Percentiles rank a stretch among this genome's conserved stretches.
Evolutionary conservation across 495 filamentous ascomycete species (phyloP).

Genomic region (Podospora pseudocomata): DNA sequence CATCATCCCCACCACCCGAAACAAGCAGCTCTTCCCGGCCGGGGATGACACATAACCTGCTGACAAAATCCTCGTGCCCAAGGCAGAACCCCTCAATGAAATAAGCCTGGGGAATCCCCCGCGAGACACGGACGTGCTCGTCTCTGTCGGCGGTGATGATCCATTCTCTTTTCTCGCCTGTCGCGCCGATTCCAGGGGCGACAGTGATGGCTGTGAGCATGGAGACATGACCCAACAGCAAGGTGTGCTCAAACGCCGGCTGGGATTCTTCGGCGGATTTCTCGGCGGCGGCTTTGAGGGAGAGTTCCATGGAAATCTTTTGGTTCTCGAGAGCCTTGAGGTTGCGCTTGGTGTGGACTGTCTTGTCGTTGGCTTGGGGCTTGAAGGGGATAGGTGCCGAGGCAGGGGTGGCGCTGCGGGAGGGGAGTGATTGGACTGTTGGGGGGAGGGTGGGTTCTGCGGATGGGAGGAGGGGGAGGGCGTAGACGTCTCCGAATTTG

Average conservation of each 20-base stretch:
- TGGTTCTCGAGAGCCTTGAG: constrained; percentile 71
- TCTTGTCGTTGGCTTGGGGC: constrained; percentile 64
- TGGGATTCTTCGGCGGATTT: constrained; percentile 39
- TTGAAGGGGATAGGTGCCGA: constrained; percentile 18
- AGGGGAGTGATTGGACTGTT: constrained; percentile 13
- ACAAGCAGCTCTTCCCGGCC: constrained; percentile 58
- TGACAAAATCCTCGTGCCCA: constrained; percentile 80
- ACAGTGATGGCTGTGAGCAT: constrained; percentile 74
- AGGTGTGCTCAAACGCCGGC: constrained; percentile 62
- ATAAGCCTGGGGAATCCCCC: constrained; percentile 76
- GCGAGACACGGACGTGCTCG: constrained; percentile 92
- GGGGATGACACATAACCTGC: constrained; percentile 61
- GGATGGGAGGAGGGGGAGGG: constrained; percentile 68
- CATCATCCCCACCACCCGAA: constrained; percentile 81
- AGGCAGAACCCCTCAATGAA: constrained; percentile 87
- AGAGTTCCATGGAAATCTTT: constrained; percentile 45
- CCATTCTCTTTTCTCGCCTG: constrained; percentile 47
- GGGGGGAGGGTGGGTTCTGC: constrained; percentile 14
- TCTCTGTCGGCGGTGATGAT: constrained; percentile 90
- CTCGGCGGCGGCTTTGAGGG: constrained; percentile 34
- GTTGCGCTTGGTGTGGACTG: constrained; percentile 82
- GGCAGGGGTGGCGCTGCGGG: constrained; percentile 25
- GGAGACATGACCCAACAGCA: constrained; percentile 89
- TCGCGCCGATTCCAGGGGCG: constrained; percentile 24
- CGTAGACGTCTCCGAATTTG: constrained; percentile 95